These are phyloP conservation scores for Sedum album DNA, from an alignment of 164 flowering plant species.

Conservation along the genomic window DNA sequence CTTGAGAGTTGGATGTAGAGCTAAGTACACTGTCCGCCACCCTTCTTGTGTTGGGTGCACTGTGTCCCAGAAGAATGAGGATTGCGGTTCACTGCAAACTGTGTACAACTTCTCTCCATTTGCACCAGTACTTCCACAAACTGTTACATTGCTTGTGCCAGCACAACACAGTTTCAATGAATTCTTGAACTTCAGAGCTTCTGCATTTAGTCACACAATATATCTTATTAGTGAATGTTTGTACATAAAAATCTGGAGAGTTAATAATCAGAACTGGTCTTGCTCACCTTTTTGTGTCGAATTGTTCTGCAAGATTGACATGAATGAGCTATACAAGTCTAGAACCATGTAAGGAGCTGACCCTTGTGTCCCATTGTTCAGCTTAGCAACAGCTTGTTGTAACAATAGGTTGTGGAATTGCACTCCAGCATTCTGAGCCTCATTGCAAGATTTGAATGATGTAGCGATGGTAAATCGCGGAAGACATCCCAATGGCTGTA, in stretches of 20 bases:
- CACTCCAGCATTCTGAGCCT: slow-evolving; percentile 26
- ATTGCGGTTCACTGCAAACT: slow-evolving; percentile 33
- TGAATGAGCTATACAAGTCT: slow-evolving; percentile 49
- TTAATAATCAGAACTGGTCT: background rate
- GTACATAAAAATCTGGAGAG: background rate
- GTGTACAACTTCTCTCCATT: slow-evolving; percentile 38
- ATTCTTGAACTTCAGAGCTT: slow-evolving; percentile 25
- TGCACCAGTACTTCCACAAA: slow-evolving; percentile 35
- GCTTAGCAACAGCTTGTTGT: slow-evolving; percentile 34
- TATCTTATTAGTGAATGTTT: background rate
- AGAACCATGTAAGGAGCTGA: slow-evolving; percentile 29
- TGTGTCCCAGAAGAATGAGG: slow-evolving; percentile 52
- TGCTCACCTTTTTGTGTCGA: slow-evolving; percentile 20
- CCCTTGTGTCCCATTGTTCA: slow-evolving; percentile 30
- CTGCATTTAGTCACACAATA: slow-evolving; percentile 14
- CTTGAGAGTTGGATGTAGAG: slow-evolving; percentile 22
- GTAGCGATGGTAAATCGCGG: slow-evolving; percentile 27
- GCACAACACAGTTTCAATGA: slow-evolving; percentile 55
- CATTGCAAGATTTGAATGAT: slow-evolving; percentile 44
- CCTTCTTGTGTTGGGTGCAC: slow-evolving; percentile 54
- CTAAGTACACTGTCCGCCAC: slow-evolving; percentile 35
- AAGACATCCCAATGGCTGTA: slow-evolving; percentile 67
- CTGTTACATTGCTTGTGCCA: slow-evolving; percentile 19
- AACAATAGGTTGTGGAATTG: slow-evolving; percentile 44
- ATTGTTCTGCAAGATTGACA: slow-evolving; percentile 27